Evolutionary conservation across 73 alveolate genomes (phyloP).

Genomic region (Symbiodinium natans): DNA sequence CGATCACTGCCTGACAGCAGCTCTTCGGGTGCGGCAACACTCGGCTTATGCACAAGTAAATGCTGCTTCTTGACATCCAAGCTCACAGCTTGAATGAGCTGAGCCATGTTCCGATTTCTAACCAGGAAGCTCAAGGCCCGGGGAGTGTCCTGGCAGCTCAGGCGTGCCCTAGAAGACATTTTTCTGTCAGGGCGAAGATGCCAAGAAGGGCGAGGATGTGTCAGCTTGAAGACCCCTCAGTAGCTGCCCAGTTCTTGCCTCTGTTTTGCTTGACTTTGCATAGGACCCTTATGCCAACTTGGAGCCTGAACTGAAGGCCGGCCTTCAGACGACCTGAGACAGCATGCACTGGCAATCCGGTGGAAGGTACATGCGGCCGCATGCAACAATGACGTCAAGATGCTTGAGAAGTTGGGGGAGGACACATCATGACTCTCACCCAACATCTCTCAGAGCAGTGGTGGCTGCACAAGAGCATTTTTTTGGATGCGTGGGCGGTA

Average conservation of each 20-base stretch:
- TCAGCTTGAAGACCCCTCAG: no score
- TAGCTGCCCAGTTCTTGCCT: neutral
- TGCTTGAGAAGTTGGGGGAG: slow-evolving; percentile 79
- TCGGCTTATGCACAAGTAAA: no score
- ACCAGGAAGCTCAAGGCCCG: slow-evolving; percentile 69
- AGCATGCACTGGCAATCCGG: neutral
- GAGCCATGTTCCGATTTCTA: slow-evolving; percentile 60
- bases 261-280: neutral
- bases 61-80: no score
- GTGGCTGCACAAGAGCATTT: neutral
- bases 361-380: slow-evolving; percentile 88
- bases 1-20: no score
- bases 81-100: no score
- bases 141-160: neutral
- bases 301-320: slow-evolving; percentile 25
- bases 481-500: neutral
- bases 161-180: neutral
- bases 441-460: no score
- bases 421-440: neutral
- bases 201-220: slow-evolving; percentile 23
- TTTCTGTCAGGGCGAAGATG: slow-evolving; percentile 40
- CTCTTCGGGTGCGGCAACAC: no score
- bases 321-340: neutral
- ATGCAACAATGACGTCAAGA: slow-evolving; percentile 81
- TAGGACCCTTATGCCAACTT: slow-evolving; percentile 63